Evolutionary conservation across 345 rosid genomes (phyloP).

Genomic region (Ailanthus altissimus): DNA sequence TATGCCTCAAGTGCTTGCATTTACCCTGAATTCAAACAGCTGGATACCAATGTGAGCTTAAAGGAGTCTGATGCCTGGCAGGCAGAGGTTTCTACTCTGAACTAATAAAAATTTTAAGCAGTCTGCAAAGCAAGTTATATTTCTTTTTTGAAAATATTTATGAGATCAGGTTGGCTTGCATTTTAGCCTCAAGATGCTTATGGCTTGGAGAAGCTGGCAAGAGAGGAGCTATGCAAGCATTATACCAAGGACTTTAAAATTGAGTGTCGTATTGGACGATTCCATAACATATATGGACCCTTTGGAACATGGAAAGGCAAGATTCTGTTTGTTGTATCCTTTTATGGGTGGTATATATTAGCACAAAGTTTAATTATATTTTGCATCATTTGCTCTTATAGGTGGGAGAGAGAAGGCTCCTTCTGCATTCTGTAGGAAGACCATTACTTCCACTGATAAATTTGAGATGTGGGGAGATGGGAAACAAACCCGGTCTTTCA

Average conservation of each 20-base stretch:
- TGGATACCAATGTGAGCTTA: conserved; percentile 94
- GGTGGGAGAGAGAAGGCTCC: conserved; percentile 72
- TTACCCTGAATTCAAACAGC: conserved; percentile 93
- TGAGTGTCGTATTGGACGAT: conserved; percentile 88
- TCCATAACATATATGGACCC: conserved; percentile 97
- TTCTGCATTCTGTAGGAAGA: conserved; percentile 59
- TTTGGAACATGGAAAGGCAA: conserved; percentile 98
- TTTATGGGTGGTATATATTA: background rate
- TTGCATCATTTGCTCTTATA: conserved; percentile 6
- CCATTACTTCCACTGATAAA: conserved; percentile 47
- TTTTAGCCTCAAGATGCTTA: conserved; percentile 98
- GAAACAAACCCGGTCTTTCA: conserved; percentile 56
- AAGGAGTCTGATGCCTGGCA: conserved; percentile 99
- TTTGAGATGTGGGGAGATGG: conserved; percentile 77
- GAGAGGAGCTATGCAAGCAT: conserved; percentile 95
- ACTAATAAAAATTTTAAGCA: background rate
- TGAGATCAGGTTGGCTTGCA: background rate
- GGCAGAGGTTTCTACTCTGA: conserved; percentile 68
- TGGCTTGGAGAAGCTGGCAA: conserved; percentile 96
- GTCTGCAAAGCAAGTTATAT: background rate
- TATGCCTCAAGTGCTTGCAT: conserved; percentile 98
- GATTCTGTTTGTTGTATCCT: background rate
- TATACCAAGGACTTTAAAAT: conserved; percentile 91
- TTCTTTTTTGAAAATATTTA: conserved; percentile 5
- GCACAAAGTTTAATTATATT: background rate